Base-by-base conservation (phyloP, 2,329 filamentous ascomycete species). In the Curvularia spicifera region DNA sequence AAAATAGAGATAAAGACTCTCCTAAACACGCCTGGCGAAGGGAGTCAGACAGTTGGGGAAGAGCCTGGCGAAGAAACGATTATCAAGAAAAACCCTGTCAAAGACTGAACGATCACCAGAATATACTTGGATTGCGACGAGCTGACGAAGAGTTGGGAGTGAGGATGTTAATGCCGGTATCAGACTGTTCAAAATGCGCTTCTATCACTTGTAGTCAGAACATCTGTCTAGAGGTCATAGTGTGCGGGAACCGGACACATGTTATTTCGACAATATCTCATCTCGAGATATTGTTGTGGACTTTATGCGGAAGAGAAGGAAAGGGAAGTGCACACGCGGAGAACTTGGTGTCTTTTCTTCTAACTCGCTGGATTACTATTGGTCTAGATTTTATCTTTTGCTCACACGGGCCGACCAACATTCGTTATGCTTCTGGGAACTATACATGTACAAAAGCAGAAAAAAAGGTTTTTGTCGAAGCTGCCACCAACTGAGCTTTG, bases 301-400 rank as follows among this genome's bases (percentile, higher is more conserved):
- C 40, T 45, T 52, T 49, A 51, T 53, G 33, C 20, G 49, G 51
- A 39, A 39, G 42, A 45, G 15, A 37, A 35, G 46, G 42, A 26
- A 26, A 56, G 43, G 46, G 45, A 51, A 51, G 51, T 49, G 40
- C 57, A 58, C 44, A 63, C 6, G 37, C 47, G 49, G 54, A 56
- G 51, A 29, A 52, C 49, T 20, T 6, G n/a, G 58, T 56, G 56
- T 48, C 46, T 63, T 57, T 60, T 39, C 55, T 66, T 54, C 35
- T 54, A 59, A 47, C 40, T 46, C 28, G 37, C 59, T 56, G 64
- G 63, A 61, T 57, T 64, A 61, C 51, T 57, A 63, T 56, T 61
- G 47, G 47, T 50, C 60, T 73, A 71, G 67, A 70, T 46, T 49
- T 67, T 63, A 48, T 56, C 39, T 50, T 60, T 57, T 54, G 61